Percentiles rank a stretch among this genome's conserved stretches.
Conservation (phyloP, 2,329 filamentous ascomycete species). For the Aschersonia sp. region DNA sequence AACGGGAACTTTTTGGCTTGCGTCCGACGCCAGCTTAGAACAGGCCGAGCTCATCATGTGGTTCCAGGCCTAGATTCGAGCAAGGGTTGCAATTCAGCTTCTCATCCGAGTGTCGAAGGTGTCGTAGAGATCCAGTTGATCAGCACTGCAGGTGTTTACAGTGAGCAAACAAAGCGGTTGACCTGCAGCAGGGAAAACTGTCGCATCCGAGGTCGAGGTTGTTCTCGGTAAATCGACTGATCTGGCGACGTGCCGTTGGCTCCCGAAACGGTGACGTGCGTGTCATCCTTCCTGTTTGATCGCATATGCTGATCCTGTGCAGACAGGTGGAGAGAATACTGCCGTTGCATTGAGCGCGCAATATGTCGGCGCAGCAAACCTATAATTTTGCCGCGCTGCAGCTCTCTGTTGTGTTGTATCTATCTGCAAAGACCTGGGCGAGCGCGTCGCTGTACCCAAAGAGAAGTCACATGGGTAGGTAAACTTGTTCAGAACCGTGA, state of each 20-base stretch:
- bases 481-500: slow-evolving; percentile 1
- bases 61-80: not conserved
- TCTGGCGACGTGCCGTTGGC: not conserved
- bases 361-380: not conserved
- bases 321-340: not conserved
- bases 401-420: not conserved
- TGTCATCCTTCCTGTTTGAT: not conserved
- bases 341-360: slow-evolving; percentile 1
- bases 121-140: not conserved
- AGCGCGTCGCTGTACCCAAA: slow-evolving; percentile 1
- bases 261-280: not conserved
- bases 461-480: slow-evolving; percentile 1
- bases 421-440: not conserved
- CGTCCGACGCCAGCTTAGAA: not conserved
- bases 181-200: not conserved
- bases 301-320: not conserved
- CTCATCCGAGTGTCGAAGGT: not conserved
- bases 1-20: not conserved
- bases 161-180: not conserved
- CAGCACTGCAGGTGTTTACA: not conserved
- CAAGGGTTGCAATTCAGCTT: not conserved
- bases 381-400: not conserved
- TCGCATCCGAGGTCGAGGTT: slow-evolving; percentile 1
- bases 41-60: not conserved
- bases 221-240: not conserved